A percentile compares a stretch with the other conserved stretches of the same genome.
phyloP scores from a whole-genome alignment of 2,329 filamentous ascomycete species.

The Neofusicoccum sp. region DNA sequence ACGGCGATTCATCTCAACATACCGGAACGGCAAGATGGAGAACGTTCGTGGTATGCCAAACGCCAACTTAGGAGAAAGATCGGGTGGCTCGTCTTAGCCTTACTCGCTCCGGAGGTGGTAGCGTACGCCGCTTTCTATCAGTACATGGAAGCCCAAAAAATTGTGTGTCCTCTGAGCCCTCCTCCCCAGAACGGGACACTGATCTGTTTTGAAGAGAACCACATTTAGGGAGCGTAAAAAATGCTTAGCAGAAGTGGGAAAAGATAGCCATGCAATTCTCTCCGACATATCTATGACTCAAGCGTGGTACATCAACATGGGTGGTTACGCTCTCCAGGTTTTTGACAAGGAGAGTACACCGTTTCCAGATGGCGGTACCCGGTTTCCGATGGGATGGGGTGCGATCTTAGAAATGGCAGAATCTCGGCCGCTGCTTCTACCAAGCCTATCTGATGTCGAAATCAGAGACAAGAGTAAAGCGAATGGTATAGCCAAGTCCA shows the following conservation, averaged over 20 bases:
- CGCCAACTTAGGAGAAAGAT: conserved; percentile 10
- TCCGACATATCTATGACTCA: conserved; percentile 15
- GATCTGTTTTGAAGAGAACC: not conserved
- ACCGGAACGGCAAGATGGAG: not conserved
- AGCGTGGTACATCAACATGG: conserved; percentile 23
- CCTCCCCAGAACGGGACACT: too few relatives aligned
- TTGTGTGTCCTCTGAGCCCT: not conserved
- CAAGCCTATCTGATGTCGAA: conserved; percentile 6
- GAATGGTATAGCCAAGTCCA: conserved; percentile 28
- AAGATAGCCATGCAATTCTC: not conserved
- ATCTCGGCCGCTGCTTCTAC: too few relatives aligned
- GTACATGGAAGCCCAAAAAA: not conserved
- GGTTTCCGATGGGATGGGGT: not conserved
- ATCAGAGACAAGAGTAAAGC: conserved; percentile 29
- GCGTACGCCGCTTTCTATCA: not conserved
- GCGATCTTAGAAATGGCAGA: not conserved
- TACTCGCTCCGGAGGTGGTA: conserved; percentile 16
- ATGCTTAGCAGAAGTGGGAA: not conserved
- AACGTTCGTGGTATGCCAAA: not conserved
- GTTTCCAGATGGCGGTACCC: not conserved
- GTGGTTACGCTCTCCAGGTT: conserved; percentile 20
- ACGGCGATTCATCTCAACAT: conserved; percentile 22
- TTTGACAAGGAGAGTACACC: not conserved
- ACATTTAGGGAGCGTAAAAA: too few relatives aligned
- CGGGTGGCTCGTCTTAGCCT: not conserved